A percentile compares a stretch with the other conserved stretches of the same genome.
Evolutionary conservation across 148 eudicot genomes (phyloP).

Genomic region (Cornus florida): DNA sequence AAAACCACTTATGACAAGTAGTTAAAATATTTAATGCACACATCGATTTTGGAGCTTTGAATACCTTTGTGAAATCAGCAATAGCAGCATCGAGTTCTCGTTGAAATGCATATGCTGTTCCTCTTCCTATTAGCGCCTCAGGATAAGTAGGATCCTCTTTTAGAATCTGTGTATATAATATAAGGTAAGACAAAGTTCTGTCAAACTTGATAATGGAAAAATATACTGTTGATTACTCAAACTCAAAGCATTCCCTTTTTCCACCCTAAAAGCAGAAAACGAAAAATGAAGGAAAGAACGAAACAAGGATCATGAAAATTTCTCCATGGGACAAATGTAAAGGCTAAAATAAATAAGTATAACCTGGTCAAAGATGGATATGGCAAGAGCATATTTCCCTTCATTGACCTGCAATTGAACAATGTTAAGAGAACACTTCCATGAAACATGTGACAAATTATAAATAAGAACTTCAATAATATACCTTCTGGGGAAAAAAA

Average conservation of each 20-base stretch:
- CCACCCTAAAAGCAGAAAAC: neutral
- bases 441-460: neutral
- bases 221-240: neutral
- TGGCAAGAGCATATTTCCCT: constrained; percentile 78
- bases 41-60: constrained; percentile 9
- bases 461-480: no score
- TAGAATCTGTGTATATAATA: constrained; percentile 55
- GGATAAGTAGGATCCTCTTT: constrained; percentile 90
- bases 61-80: constrained; percentile 91
- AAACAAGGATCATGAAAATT: neutral
- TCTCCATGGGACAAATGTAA: neutral
- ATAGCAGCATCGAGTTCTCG: constrained; percentile 95
- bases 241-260: neutral
- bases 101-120: constrained; percentile 97
- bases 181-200: neutral
- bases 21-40: neutral
- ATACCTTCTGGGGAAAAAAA: no score
- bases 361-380: constrained; percentile 92
- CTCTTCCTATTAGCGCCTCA: constrained; percentile 97
- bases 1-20: constrained; percentile 4
- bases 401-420: constrained; percentile 78
- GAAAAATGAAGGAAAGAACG: neutral
- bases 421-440: constrained; percentile 1
- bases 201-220: neutral
- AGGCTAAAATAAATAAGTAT: constrained; percentile 11